Conservation (phyloP, 169 alveolate genomes). For the Ichthyophthirius multifiliis region DNA sequence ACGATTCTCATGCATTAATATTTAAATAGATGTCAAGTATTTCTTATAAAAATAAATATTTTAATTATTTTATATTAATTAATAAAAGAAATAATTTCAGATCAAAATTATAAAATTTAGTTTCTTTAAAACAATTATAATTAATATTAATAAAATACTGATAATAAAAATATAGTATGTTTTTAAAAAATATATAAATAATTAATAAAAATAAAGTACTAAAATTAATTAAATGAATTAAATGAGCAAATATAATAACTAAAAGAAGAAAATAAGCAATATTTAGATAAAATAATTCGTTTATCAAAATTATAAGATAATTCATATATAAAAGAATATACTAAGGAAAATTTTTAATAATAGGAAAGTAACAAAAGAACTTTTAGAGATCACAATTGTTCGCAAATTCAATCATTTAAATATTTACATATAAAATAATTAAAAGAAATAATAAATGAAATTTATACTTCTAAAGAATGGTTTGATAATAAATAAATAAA, state of each 20-base stretch:
- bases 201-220: not conserved
- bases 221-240: not conserved
- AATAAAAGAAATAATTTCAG: not conserved
- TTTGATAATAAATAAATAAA: constrained; percentile 77
- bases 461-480: constrained; percentile 67
- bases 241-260: constrained; percentile 54
- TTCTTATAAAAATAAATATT: not conserved
- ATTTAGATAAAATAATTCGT: constrained; percentile 61
- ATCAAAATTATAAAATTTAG: not conserved
- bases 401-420: constrained; percentile 51
- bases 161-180: not conserved
- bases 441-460: constrained; percentile 82
- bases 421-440: constrained; percentile 63
- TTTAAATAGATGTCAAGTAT: constrained; percentile 26
- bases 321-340: constrained; percentile 10
- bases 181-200: not conserved
- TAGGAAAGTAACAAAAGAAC: not conserved
- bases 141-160: not conserved
- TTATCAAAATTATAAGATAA: constrained; percentile 47
- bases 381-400: not conserved
- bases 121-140: not conserved
- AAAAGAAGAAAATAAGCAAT: constrained; percentile 63
- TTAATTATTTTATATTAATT: not conserved
- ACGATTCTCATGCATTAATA: constrained; percentile 21
- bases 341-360: constrained; percentile 21